Evolutionary conservation across 2,329 filamentous ascomycete species (phyloP).

Genomic region (Thermothelomyces thermophilus): DNA sequence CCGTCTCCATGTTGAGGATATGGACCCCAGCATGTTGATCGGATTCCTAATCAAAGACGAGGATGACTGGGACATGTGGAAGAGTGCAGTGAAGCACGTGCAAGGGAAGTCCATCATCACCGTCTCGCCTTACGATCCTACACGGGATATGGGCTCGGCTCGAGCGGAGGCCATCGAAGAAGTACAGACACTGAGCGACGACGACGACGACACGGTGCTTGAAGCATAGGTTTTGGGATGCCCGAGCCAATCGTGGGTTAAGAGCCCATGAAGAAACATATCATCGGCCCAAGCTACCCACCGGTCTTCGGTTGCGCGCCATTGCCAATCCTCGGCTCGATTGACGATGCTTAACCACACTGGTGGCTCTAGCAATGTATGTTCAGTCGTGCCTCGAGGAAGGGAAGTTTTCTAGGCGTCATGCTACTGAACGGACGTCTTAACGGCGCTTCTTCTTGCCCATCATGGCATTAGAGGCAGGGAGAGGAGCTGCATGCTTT

Average conservation of each 20-base stretch:
- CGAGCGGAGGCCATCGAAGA: conserved; percentile 75
- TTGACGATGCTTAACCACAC: not conserved
- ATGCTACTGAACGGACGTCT: not conserved
- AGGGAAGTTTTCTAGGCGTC: not conserved
- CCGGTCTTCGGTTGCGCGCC: not conserved
- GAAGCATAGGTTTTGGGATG: conserved; percentile 3
- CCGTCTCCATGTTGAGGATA: conserved; percentile 76
- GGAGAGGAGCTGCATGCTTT: conserved; percentile 53
- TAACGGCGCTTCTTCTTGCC: conserved; percentile 31
- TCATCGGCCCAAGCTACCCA: too few species aligned
- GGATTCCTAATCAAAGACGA: conserved; percentile 81
- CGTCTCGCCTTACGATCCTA: conserved; percentile 65
- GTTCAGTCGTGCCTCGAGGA: not conserved
- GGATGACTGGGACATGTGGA: conserved; percentile 80
- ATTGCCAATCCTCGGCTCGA: not conserved
- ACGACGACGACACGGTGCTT: conserved; percentile 47
- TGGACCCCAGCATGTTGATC: conserved; percentile 98
- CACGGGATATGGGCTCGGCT: conserved; percentile 48
- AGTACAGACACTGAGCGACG: conserved; percentile 81
- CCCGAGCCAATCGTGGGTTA: not conserved
- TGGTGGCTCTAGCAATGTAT: not conserved
- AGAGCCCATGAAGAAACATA: too few species aligned
- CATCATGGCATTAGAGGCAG: conserved; percentile 26
- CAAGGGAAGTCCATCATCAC: conserved; percentile 82
- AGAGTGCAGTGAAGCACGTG: conserved; percentile 63